phyloP scores from a whole-genome alignment of 352 stramenopile species.

The Pythium aquatile region DNA sequence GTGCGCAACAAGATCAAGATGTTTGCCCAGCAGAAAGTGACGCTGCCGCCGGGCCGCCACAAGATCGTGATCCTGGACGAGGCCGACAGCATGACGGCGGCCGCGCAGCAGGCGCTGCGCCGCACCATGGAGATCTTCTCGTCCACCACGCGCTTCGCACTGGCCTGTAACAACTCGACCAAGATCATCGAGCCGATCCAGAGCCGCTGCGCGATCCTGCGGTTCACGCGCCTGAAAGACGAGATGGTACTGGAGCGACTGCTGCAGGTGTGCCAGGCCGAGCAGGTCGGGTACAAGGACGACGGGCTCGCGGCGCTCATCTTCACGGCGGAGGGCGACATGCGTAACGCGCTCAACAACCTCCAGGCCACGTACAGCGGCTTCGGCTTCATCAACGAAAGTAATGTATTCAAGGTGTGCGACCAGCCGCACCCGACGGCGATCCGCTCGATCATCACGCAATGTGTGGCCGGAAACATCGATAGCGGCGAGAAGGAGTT shows the following conservation, averaged over 20 bases:
- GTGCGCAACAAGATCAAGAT: conserved; percentile 98
- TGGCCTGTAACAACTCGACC: conserved; percentile 98
- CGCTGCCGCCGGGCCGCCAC: conserved; percentile 86
- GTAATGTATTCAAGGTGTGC: conserved; percentile 95
- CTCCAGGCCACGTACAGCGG: conserved; percentile 96
- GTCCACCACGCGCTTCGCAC: conserved; percentile 96
- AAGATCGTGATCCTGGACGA: conserved; percentile 99
- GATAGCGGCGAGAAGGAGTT: conserved; percentile 77
- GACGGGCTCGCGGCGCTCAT: conserved; percentile 97
- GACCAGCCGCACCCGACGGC: conserved; percentile 95
- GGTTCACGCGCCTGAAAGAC: conserved; percentile 95
- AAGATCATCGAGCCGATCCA: conserved; percentile 99
- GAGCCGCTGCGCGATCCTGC: conserved; percentile 97
- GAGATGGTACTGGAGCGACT: conserved; percentile 95
- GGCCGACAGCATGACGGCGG: conserved; percentile 97
- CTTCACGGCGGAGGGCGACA: conserved; percentile 99
- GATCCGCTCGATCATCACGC: conserved; percentile 59
- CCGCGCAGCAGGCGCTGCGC: conserved; percentile 96
- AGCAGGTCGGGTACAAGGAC: conserved; percentile 86
- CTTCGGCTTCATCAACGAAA: conserved; percentile 95
- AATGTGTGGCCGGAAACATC: conserved; percentile 84
- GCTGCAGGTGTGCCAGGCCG: conserved; percentile 91
- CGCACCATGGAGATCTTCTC: conserved; percentile 99
- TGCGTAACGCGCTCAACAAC: conserved; percentile 99
- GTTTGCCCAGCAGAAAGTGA: conserved; percentile 99